Evolutionary conservation across 2,329 filamentous ascomycete genomes (phyloP).

Genomic region (Penicillium rolfsii): DNA sequence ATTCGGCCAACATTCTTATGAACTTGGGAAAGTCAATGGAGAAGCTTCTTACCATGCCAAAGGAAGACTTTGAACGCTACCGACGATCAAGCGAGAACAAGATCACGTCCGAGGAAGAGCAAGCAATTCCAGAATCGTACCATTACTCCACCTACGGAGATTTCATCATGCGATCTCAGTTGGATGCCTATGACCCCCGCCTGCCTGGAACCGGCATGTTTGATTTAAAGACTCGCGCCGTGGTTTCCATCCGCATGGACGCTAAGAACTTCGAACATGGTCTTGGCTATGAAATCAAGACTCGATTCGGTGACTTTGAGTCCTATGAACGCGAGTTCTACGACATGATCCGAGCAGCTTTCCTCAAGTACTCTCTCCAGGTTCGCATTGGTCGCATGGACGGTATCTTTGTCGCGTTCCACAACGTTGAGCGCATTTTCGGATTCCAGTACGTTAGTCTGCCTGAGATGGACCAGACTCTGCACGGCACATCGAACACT

Average conservation of each 20-base stretch:
- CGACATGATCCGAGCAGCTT: slow-evolving; percentile 92
- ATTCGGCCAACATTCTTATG: slow-evolving; percentile 81
- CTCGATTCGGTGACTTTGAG: slow-evolving; percentile 75
- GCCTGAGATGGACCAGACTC: slow-evolving; percentile 80
- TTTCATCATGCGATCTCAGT: slow-evolving; percentile 91
- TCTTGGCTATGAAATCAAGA: slow-evolving; percentile 82
- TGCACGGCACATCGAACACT: slow-evolving; percentile 76
- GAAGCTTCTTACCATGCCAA: slow-evolving; percentile 84
- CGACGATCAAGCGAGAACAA: slow-evolving; percentile 68
- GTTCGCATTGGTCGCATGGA: slow-evolving; percentile 98
- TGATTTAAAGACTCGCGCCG: slow-evolving; percentile 92
- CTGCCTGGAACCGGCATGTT: slow-evolving; percentile 92
- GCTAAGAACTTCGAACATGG: slow-evolving; percentile 71
- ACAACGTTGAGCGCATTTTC: slow-evolving; percentile 94
- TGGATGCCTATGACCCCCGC: slow-evolving; percentile 85
- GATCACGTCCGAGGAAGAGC: slow-evolving; percentile 69
- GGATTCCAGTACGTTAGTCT: slow-evolving; percentile 94
- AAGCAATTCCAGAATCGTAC: slow-evolving; percentile 73
- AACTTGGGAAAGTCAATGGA: slow-evolving; percentile 96
- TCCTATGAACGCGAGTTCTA: slow-evolving; percentile 96
- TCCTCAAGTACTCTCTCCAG: slow-evolving; percentile 95
- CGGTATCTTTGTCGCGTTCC: slow-evolving; percentile 94
- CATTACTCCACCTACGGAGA: slow-evolving; percentile 87
- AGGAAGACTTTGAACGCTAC: slow-evolving; percentile 83
- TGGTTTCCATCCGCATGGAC: slow-evolving; percentile 90